Percentiles rank a stretch among this genome's conserved stretches.
These are phyloP conservation scores for Chrysoporthe deuterocubensis DNA, from an alignment of 2,329 filamentous ascomycete genomes.

Conservation along the genomic window DNA sequence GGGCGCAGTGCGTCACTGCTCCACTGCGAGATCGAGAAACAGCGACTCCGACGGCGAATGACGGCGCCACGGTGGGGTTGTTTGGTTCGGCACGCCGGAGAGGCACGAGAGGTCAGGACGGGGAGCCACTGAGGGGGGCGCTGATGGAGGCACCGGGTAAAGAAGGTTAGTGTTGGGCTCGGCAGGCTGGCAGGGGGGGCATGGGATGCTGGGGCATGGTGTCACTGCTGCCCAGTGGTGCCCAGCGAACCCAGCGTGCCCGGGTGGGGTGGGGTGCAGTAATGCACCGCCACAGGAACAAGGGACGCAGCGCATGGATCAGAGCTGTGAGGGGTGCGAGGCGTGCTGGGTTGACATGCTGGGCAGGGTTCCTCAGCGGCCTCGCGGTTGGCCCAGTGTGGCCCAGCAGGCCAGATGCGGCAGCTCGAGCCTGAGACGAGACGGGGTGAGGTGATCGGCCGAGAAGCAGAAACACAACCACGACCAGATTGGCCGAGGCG, in stretches of 20 bases:
- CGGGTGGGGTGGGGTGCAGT: neutral
- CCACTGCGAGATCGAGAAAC: conserved; percentile 10
- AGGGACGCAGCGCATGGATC: neutral
- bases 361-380: neutral
- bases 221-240: no score
- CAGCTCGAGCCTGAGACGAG: neutral
- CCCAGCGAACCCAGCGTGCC: neutral
- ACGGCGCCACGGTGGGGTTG: conserved; percentile 12
- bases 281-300: conserved; percentile 10
- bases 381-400: neutral
- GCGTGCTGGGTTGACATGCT: neutral
- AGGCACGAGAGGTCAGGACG: neutral
- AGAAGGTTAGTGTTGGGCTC: neutral
- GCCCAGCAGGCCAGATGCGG: neutral
- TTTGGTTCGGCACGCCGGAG: neutral
- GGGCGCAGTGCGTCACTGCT: conserved; percentile 21
- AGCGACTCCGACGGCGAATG: conserved; percentile 1
- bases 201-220: no score
- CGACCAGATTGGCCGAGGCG: neutral
- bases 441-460: neutral
- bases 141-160: neutral
- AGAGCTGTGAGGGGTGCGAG: neutral
- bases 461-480: neutral
- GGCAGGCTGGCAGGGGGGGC: neutral
- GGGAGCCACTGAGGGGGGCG: neutral